Percentiles rank a stretch among this genome's conserved stretches.
Conservation (phyloP, 2,329 filamentous ascomycete species). For the Aspergillus pseudoviridinutans region DNA sequence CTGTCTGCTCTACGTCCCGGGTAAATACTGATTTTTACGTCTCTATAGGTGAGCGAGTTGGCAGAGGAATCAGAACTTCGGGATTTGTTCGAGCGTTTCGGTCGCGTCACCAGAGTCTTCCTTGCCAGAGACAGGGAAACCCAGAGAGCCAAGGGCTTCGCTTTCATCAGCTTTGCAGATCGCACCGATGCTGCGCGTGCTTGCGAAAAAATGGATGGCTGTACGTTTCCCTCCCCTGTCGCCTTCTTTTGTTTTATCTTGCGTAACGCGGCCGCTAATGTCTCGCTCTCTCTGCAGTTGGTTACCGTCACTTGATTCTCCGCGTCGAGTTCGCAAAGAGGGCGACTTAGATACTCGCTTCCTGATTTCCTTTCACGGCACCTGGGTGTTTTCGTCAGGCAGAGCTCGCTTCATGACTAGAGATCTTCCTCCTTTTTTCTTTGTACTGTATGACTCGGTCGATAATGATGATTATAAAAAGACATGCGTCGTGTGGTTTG, state of each 20-base stretch:
- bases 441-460: constrained; percentile 37
- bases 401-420: constrained; percentile 25
- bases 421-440: constrained; percentile 22
- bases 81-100: constrained; percentile 97
- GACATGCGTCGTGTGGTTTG: constrained; percentile 29
- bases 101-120: constrained; percentile 95
- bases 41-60: constrained; percentile 79
- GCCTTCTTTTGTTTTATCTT: background rate
- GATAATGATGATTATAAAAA: constrained; percentile 36
- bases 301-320: constrained; percentile 51
- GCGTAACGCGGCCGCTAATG: constrained; percentile 18
- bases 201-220: constrained; percentile 97
- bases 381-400: constrained; percentile 30
- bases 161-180: constrained; percentile 96
- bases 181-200: constrained; percentile 84
- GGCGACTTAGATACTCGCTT: constrained; percentile 31
- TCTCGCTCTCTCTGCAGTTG: constrained; percentile 33
- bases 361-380: constrained; percentile 24
- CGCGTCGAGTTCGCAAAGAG: constrained; percentile 52
- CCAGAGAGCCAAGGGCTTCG: constrained; percentile 93
- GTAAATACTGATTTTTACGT: constrained; percentile 5
- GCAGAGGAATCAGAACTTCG: constrained; percentile 93
- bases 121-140: constrained; percentile 97
- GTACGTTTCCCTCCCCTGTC: constrained; percentile 40
- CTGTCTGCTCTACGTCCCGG: background rate